Evolutionary conservation across 2,329 filamentous ascomycete genomes (phyloP).

Genomic region (Gliomastix tumulicola): DNA sequence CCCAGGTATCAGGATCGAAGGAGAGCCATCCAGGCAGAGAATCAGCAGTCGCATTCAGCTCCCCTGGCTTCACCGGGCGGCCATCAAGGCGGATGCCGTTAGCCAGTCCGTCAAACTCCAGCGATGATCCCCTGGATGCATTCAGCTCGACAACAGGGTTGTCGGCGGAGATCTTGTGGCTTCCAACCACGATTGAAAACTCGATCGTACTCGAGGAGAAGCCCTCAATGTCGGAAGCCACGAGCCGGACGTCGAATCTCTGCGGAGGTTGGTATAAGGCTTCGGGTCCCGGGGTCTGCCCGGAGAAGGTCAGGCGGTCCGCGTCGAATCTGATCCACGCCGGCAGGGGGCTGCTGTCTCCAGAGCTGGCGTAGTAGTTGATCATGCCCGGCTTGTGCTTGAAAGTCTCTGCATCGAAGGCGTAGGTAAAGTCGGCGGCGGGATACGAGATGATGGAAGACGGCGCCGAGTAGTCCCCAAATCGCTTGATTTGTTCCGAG

Average conservation of each 20-base stretch:
- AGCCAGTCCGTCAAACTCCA: conserved; percentile 46
- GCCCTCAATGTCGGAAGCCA: conserved; percentile 74
- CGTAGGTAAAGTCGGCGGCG: conserved; percentile 43
- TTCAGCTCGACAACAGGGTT: conserved; percentile 50
- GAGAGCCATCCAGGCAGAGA: conserved; percentile 62
- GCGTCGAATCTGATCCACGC: conserved; percentile 77
- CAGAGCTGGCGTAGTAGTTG: conserved; percentile 71
- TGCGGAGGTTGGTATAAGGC: conserved; percentile 62
- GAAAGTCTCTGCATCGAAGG: conserved; percentile 56
- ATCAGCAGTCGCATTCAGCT: conserved; percentile 44
- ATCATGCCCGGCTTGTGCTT: conserved; percentile 40
- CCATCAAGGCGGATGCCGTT: conserved; percentile 52
- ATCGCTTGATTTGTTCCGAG: conserved; percentile 46
- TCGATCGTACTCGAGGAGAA: conserved; percentile 60
- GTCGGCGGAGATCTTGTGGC: conserved; percentile 60
- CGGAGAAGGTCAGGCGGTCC: conserved; percentile 57
- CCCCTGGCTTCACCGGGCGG: conserved; percentile 33
- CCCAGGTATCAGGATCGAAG: conserved; percentile 55
- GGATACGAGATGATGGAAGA: conserved; percentile 51
- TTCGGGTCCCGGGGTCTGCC: conserved; percentile 59
- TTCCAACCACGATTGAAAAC: conserved; percentile 68
- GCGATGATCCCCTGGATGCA: conserved; percentile 40
- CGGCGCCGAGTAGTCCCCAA: conserved; percentile 55
- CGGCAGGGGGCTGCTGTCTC: conserved; percentile 74
- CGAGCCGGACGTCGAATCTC: conserved; percentile 62